Evolutionary conservation across 139 green algal genomes (phyloP), one percentile per base, ranked within the genome.

Genomic region (Chlorella sp.): DNA sequence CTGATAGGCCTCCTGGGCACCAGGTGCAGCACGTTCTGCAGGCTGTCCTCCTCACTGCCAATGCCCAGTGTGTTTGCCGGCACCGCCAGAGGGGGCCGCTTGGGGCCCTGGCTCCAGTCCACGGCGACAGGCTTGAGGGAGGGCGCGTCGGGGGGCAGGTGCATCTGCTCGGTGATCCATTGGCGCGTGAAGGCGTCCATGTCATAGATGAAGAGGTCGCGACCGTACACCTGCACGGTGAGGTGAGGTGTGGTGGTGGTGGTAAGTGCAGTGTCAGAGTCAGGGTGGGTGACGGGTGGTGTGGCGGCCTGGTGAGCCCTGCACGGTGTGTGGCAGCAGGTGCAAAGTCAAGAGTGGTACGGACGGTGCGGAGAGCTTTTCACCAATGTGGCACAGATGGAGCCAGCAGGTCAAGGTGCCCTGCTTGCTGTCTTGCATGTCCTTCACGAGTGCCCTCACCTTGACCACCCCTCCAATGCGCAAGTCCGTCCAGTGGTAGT

Each of bases 171-270:
- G 30, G 65, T 24, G 31, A 71, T 89, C 83, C 82, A 94, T 2
- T 79, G 34, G 20, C 82, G 76, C 34, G 91, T 95, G 78, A 89
- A 94, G 26, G 60, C 73, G 74, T 97, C 91, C 67, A 81, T 89
- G 73, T 90, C 84, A 31, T 90, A 80, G 23, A 97, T 72, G 31
- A 87, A 73, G 77, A 96, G 89, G n/a, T 76, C 35, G 4, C 86
- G 70, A n/a, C 85, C 89, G 69, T 91, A 88, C 29, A 95, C 70
- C 20, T 70, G 70, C 33, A n/a, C n/a, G n/a, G n/a, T n/a, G n/a
- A n/a, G n/a, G n/a, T n/a, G n/a, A n/a, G n/a, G n/a, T n/a, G n/a
- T n/a, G n/a, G n/a, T n/a, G n/a, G n/a, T n/a, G n/a, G n/a, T n/a
- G n/a, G n/a, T n/a, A n/a, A n/a, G n/a, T n/a, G n/a, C n/a, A n/a